Conservation (phyloP, 176 grass and related monocot species). For the Tillandsia leiboldiana region DNA sequence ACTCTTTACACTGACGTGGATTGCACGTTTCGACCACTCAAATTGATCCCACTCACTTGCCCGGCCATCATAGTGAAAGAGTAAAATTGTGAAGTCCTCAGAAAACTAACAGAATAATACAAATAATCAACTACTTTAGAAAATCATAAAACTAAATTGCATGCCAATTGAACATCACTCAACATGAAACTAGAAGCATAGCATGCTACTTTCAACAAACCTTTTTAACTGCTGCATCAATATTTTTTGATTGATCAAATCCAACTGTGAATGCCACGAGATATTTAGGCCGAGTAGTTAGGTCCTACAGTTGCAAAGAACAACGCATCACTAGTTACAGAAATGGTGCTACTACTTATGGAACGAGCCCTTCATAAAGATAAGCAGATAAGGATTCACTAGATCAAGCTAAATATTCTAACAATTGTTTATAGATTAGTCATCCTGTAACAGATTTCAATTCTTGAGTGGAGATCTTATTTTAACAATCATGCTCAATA, state of each 20-base stretch:
- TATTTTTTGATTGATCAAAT: constrained; percentile 10
- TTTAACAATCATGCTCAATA: no score
- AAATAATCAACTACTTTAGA: neutral
- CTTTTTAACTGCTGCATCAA: constrained; percentile 13
- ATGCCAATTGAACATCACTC: neutral
- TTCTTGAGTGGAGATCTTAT: no score
- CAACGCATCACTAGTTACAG: neutral
- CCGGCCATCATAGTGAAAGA: constrained; percentile 88
- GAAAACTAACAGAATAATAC: constrained; percentile 43
- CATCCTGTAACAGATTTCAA: no score
- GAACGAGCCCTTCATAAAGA: no score
- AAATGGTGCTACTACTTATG: no score
- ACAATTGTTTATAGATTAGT: no score
- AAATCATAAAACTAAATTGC: neutral
- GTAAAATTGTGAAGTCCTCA: constrained; percentile 80
- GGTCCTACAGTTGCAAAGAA: constrained; percentile 1
- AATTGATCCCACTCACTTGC: constrained; percentile 90
- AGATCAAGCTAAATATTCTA: no score
- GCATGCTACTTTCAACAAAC: neutral
- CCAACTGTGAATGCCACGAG: constrained; percentile 12
- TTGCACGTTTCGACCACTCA: constrained; percentile 89
- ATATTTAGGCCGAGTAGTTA: constrained; percentile 9
- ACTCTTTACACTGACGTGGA: constrained; percentile 76
- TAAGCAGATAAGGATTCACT: no score
- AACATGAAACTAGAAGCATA: neutral